Evolutionary conservation across 352 stramenopile species (phyloP).

Genomic region (Heterotrichella gracilis): DNA sequence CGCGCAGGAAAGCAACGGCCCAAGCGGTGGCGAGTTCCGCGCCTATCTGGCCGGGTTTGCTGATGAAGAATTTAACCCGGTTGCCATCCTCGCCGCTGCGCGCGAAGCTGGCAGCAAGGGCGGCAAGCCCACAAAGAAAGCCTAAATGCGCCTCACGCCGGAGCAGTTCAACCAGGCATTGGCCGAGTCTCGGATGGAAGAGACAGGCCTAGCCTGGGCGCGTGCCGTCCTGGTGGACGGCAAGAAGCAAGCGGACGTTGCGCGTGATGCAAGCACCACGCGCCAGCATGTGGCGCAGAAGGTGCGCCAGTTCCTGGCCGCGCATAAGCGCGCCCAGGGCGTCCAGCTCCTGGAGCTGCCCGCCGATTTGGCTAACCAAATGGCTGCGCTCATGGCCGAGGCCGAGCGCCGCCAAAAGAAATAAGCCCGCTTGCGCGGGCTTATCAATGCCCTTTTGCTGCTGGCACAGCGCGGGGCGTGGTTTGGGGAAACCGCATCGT

Average conservation of each 20-base stretch:
- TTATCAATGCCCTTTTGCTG: constrained; percentile 4
- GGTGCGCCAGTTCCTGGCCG: not conserved
- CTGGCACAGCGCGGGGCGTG: not conserved
- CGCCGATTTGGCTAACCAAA: not conserved
- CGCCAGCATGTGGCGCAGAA: not conserved
- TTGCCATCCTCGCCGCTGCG: not conserved
- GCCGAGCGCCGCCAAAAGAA: not conserved
- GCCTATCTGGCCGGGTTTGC: not conserved
- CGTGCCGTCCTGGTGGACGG: not conserved
- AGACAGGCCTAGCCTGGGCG: not conserved
- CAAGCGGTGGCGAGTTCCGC: not conserved
- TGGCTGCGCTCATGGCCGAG: not conserved
- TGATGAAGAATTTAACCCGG: constrained; percentile 4
- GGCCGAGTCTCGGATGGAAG: not conserved
- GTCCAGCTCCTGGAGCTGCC: not conserved
- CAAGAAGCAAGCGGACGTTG: not conserved
- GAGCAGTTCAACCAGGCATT: not conserved
- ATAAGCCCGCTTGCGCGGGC: not conserved
- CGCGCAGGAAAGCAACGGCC: not conserved
- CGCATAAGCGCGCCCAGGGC: not conserved
- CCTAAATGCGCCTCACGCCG: not conserved
- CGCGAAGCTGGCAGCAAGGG: not conserved
- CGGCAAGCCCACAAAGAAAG: not conserved
- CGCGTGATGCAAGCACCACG: not conserved
- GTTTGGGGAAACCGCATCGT: not conserved